Evolutionary conservation across 768 basidiomycete genomes (phyloP), one percentile per base, ranked within the genome.

Genomic region (Lepiota brunneoincarnata): DNA sequence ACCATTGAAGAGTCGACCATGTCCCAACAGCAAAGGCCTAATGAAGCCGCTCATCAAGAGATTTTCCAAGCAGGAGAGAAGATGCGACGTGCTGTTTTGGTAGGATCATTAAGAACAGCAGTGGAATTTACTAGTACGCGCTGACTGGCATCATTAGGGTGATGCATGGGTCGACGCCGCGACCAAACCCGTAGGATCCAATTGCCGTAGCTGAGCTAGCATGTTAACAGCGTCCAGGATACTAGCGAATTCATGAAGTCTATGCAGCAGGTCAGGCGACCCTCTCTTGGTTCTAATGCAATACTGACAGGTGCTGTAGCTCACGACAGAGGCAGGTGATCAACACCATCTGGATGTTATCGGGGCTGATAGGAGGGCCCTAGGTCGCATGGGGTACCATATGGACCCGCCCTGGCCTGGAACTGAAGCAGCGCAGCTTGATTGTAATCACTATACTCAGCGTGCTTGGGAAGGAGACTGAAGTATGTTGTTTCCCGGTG

Each of bases 311-410:
- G 4, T 6, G 21, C 9, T 15, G 6, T 14, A 54, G 53, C 45
- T 54, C 15, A 34, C 39, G 14, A 54, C 53, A 15, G 53, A 54
- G 26, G 31, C 31, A 72, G 21, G 73, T 73, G 66, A 74, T 71
- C 38, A 26, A 51, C 56, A 31, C 15, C 21, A 18, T 42, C 11
- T 12, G n/a, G 17, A 26, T 21, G 24, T 12, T n/a, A 11, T n/a
- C n/a, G 21, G 15, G 23, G n/a, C 45, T 31, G 26, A 42, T 21
- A 18, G 12, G n/a, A 20, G n/a, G n/a, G 36, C 44, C 3, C 23
- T 42, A 75, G 74, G 72, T 69, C 12, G 76, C 70, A 2, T 77
- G 75, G 75, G 76, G 76, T 15, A 75, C 72, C 3, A 75, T 76
- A 47, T 77, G 75, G 75, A 73, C 75, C 40, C 69, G 76, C 42